phyloP scores from a whole-genome alignment of 1,139 yeast species.

The Tardiomyces blankii region DNA sequence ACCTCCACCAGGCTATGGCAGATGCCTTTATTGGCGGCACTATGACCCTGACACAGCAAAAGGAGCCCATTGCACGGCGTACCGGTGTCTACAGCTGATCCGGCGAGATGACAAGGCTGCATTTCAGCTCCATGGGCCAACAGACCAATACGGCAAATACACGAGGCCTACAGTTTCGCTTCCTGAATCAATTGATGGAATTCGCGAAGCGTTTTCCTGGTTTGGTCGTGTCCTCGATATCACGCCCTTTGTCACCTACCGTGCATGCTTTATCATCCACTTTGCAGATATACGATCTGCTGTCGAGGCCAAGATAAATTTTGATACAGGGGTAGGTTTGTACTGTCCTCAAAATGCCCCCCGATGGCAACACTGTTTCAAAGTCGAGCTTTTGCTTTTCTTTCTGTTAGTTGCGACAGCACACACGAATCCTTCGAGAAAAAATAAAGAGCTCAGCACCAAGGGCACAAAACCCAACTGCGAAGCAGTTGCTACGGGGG shows the following conservation, averaged over 20 bases:
- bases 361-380: no score
- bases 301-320: neutral
- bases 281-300: neutral
- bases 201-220: neutral
- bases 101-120: neutral
- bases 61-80: neutral
- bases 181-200: neutral
- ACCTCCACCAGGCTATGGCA: no score
- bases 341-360: no score
- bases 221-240: neutral
- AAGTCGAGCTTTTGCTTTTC: no score
- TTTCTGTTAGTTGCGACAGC: no score
- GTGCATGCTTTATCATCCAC: neutral
- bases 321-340: neutral
- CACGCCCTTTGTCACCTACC: neutral
- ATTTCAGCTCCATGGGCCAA: neutral
- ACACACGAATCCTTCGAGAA: no score
- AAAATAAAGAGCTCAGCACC: no score
- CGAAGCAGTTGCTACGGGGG: no score
- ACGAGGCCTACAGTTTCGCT: neutral
- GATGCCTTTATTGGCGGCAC: no score
- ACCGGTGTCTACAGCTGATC: neutral
- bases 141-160: neutral
- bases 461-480: no score
- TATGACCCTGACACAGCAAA: no score